Conservation (phyloP, 208 protist genomes). For the Crithidia brevicula region DNA sequence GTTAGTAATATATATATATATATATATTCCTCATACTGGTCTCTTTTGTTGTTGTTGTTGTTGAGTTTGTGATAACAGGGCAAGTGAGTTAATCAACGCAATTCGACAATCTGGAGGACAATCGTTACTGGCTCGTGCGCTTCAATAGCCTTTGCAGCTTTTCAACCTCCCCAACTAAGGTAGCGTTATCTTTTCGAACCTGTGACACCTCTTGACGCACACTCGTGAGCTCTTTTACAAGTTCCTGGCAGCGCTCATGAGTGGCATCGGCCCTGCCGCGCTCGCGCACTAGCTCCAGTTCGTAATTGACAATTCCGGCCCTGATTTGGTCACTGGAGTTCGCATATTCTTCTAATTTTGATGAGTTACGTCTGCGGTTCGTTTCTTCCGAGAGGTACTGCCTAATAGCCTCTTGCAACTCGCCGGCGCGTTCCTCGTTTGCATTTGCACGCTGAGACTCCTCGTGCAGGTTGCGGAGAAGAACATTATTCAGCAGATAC, state of each 20-base stretch:
- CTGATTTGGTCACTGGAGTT: constrained; percentile 42
- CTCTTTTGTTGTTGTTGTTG: not conserved
- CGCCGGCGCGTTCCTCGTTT: constrained; percentile 59
- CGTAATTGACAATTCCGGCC: constrained; percentile 75
- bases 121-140: constrained; percentile 24
- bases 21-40: too few relatives aligned
- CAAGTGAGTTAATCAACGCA: not conserved
- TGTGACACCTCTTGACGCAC: constrained; percentile 52
- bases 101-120: too few relatives aligned
- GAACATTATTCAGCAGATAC: constrained; percentile 88
- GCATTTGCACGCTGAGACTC: constrained; percentile 78
- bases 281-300: constrained; percentile 75
- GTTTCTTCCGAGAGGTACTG: constrained; percentile 38
- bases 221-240: constrained; percentile 65
- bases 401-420: constrained; percentile 66
- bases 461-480: constrained; percentile 84
- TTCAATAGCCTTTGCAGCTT: constrained; percentile 56
- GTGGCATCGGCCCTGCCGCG: constrained; percentile 56
- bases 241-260: constrained; percentile 69
- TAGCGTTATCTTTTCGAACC: constrained; percentile 62
- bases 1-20: too few relatives aligned
- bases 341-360: constrained; percentile 38
- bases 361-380: constrained; percentile 31
- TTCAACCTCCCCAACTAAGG: constrained; percentile 52
- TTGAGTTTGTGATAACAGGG: not conserved